Evolutionary conservation across 2,329 filamentous ascomycete genomes (phyloP).

Genomic region (Geosmithia morbida): DNA sequence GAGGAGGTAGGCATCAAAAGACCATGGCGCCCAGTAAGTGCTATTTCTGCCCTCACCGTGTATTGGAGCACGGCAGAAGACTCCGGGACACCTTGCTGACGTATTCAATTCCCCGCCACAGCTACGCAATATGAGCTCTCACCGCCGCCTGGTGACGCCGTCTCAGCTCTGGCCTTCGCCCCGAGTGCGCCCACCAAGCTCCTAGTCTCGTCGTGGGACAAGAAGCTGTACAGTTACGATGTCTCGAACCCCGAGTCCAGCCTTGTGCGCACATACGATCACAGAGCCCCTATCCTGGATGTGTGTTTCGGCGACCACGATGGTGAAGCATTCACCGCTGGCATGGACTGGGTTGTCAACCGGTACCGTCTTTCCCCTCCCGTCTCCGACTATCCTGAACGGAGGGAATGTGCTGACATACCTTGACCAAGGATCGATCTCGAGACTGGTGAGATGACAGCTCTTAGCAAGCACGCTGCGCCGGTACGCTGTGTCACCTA

Average conservation of each 20-base stretch:
- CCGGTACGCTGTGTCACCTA: slow-evolving; percentile 78
- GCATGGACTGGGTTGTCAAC: slow-evolving; percentile 76
- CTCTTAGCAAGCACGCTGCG: slow-evolving; percentile 64
- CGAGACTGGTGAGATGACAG: slow-evolving; percentile 53
- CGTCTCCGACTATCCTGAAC: neutral
- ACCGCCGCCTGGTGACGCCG: slow-evolving; percentile 70
- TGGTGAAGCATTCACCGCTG: slow-evolving; percentile 71
- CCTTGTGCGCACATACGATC: slow-evolving; percentile 60
- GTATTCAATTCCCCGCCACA: slow-evolving; percentile 14
- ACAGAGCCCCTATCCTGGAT: slow-evolving; percentile 76
- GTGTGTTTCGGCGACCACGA: slow-evolving; percentile 80
- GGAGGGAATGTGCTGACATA: neutral
- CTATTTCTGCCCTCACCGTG: too few species aligned
- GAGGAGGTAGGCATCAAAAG: slow-evolving; percentile 4
- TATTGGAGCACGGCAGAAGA: neutral
- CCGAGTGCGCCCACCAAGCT: slow-evolving; percentile 60
- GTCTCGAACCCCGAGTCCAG: slow-evolving; percentile 35
- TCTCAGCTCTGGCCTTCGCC: slow-evolving; percentile 78
- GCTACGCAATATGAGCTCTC: slow-evolving; percentile 70
- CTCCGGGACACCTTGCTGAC: neutral
- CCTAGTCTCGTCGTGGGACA: slow-evolving; percentile 92
- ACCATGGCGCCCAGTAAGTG: slow-evolving; percentile 26
- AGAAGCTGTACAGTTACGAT: slow-evolving; percentile 81
- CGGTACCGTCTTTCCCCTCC: slow-evolving; percentile 29
- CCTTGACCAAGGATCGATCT: slow-evolving; percentile 43